These are phyloP conservation scores for Backusella liffmaniae DNA, from an alignment of 192 early-diverging fungal species.

Conservation along the genomic window DNA sequence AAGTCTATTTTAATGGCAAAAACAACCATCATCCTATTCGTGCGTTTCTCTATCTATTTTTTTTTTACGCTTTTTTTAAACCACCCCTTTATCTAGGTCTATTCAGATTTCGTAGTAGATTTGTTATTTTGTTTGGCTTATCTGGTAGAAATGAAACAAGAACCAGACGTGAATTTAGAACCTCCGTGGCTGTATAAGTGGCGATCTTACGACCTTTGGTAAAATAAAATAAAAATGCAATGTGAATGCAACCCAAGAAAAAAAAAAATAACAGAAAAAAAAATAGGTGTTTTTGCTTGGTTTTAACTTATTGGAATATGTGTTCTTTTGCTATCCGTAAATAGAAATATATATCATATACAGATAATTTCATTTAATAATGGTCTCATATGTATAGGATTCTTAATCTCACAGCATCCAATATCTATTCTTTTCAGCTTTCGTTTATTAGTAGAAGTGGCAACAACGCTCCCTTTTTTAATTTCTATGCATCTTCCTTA, in stretches of 20 bases:
- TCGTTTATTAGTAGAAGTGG: constrained; percentile 40
- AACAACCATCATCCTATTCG: constrained; percentile 25
- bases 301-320: constrained; percentile 26
- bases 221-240: not conserved
- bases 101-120: constrained; percentile 54
- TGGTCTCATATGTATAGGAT: not conserved
- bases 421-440: constrained; percentile 41
- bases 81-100: constrained; percentile 29
- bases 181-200: constrained; percentile 51
- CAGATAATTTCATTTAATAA: not conserved
- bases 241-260: not conserved
- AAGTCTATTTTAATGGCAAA: constrained; percentile 15
- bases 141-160: constrained; percentile 51
- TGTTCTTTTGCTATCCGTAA: constrained; percentile 29
- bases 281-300: constrained; percentile 22
- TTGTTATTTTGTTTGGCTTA: constrained; percentile 55
- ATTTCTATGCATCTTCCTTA: constrained; percentile 38
- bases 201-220: constrained; percentile 43
- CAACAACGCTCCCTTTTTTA: constrained; percentile 56
- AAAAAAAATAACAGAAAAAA: not conserved
- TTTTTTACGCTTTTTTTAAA: not conserved
- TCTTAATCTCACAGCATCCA: constrained; percentile 15
- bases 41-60: constrained; percentile 5
- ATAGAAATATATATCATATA: not conserved
- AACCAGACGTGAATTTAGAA: constrained; percentile 22